Evolutionary conservation across 495 filamentous ascomycete genomes (phyloP).

Genomic region (Xylaria longipes): DNA sequence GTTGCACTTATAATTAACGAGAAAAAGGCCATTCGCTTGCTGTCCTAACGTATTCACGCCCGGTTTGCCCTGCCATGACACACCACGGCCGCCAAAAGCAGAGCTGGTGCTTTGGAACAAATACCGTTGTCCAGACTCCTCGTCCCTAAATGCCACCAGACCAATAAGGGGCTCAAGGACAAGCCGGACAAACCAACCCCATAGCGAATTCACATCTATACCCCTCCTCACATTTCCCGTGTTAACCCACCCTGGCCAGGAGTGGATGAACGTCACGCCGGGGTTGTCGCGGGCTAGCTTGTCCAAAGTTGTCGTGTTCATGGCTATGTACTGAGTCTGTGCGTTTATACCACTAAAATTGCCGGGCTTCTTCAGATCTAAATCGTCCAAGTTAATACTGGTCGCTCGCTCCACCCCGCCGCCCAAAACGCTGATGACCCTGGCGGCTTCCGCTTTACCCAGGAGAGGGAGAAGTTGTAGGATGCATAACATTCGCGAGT

Average conservation of each 20-base stretch:
- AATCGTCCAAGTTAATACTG: constrained; percentile 39
- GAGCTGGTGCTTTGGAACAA: constrained; percentile 45
- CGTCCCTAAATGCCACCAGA: constrained; percentile 29
- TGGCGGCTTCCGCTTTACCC: constrained; percentile 31
- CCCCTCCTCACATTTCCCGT: constrained; percentile 46
- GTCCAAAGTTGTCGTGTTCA: constrained; percentile 34
- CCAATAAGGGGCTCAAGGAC: constrained; percentile 36
- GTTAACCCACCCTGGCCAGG: constrained; percentile 44
- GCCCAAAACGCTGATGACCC: constrained; percentile 42
- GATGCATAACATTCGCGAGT: constrained; percentile 44
- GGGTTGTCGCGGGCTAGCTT: constrained; percentile 44
- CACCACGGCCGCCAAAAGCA: constrained; percentile 40
- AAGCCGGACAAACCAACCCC: constrained; percentile 32
- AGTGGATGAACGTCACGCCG: constrained; percentile 46
- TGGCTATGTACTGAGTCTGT: constrained; percentile 28
- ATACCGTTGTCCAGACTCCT: constrained; percentile 41
- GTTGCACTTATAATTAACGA: constrained; percentile 40
- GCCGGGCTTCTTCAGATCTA: constrained; percentile 44
- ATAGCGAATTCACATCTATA: constrained; percentile 30
- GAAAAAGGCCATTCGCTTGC: constrained; percentile 38
- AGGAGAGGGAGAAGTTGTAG: constrained; percentile 42
- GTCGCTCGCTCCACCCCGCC: constrained; percentile 39
- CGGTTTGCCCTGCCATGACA: constrained; percentile 35
- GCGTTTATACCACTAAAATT: constrained; percentile 33
- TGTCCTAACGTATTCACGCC: constrained; percentile 33